Percentiles rank a stretch among this genome's conserved stretches.
These are phyloP conservation scores for Phlyctochytrium planicorne DNA, from an alignment of 192 early-diverging fungal genomes.

Conservation along the genomic window DNA sequence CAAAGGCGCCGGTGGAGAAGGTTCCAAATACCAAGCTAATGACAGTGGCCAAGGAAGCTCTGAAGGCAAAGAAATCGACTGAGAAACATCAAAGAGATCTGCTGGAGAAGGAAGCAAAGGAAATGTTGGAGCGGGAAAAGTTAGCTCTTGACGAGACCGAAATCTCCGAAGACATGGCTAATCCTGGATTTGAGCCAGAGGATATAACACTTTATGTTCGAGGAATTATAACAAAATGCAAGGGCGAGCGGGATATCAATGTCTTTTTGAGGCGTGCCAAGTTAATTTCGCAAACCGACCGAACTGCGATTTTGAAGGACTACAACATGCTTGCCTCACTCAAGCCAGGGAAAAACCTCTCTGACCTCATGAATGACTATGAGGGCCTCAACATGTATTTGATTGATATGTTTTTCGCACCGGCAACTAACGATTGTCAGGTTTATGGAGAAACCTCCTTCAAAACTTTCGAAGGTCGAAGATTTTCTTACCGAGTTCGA, in stretches of 20 bases:
- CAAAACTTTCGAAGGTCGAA: slow-evolving; percentile 44
- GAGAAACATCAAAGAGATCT: slow-evolving; percentile 20
- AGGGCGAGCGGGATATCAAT: slow-evolving; percentile 1
- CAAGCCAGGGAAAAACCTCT: slow-evolving; percentile 32
- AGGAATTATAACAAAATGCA: slow-evolving; percentile 27
- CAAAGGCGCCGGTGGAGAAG: slow-evolving; percentile 14
- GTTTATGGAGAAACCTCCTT: slow-evolving; percentile 45
- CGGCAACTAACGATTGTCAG: slow-evolving; percentile 16
- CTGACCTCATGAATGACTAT: slow-evolving; percentile 33
- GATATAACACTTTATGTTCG: slow-evolving; percentile 41
- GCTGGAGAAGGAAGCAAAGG: slow-evolving; percentile 20
- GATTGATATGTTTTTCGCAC: background rate
- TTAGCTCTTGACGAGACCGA: slow-evolving; percentile 34
- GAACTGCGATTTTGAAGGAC: slow-evolving; percentile 43
- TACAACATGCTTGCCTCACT: slow-evolving; percentile 35
- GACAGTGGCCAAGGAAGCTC: slow-evolving; percentile 15
- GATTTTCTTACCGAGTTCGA: slow-evolving; percentile 59
- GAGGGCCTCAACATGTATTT: slow-evolving; percentile 47
- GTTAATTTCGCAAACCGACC: slow-evolving; percentile 39
- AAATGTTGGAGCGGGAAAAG: slow-evolving; percentile 29
- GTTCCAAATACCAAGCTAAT: slow-evolving; percentile 16
- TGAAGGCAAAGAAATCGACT: slow-evolving; percentile 16
- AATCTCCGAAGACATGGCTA: slow-evolving; percentile 31
- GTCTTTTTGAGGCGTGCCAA: slow-evolving; percentile 14
- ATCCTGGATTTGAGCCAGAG: slow-evolving; percentile 17